These are phyloP conservation scores for Penicillium cinerascens DNA, from an alignment of 495 filamentous ascomycete genomes.

Conservation along the genomic window DNA sequence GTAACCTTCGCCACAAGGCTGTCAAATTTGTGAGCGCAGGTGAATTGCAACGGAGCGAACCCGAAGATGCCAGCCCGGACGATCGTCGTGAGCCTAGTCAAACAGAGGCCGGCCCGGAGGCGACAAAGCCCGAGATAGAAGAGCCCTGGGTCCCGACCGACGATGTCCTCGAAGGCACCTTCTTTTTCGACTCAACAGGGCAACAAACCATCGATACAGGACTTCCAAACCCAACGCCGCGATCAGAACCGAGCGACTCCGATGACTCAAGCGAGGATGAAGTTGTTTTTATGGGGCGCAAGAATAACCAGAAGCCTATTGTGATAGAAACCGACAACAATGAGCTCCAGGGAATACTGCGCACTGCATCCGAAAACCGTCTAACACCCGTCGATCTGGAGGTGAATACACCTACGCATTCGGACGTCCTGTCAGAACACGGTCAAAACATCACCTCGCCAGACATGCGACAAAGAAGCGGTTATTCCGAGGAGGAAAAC, in stretches of 20 bases:
- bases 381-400: background rate
- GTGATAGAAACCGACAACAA: slow-evolving; percentile 14
- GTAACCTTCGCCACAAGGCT: slow-evolving; percentile 51
- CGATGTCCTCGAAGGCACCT: slow-evolving; percentile 5
- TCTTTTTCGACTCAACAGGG: slow-evolving; percentile 25
- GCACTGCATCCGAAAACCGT: background rate
- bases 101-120: background rate
- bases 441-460: background rate
- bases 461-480: slow-evolving; percentile 1
- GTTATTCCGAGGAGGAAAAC: slow-evolving; percentile 30
- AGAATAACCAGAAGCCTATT: slow-evolving; percentile 13
- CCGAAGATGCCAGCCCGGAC: slow-evolving; percentile 15
- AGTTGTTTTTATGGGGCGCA: slow-evolving; percentile 40
- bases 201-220: slow-evolving; percentile 14
- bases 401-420: background rate
- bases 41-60: slow-evolving; percentile 45
- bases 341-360: slow-evolving; percentile 10
- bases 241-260: background rate
- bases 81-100: background rate
- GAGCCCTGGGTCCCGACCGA: background rate
- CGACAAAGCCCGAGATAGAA: slow-evolving; percentile 5
- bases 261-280: slow-evolving; percentile 42
- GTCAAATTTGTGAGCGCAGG: slow-evolving; percentile 76
- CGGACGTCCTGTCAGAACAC: background rate
- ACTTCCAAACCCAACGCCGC: slow-evolving; percentile 12